Conservation (phyloP, 495 filamentous ascomycete species). For the Lasiosphaeriaceae sp. region DNA sequence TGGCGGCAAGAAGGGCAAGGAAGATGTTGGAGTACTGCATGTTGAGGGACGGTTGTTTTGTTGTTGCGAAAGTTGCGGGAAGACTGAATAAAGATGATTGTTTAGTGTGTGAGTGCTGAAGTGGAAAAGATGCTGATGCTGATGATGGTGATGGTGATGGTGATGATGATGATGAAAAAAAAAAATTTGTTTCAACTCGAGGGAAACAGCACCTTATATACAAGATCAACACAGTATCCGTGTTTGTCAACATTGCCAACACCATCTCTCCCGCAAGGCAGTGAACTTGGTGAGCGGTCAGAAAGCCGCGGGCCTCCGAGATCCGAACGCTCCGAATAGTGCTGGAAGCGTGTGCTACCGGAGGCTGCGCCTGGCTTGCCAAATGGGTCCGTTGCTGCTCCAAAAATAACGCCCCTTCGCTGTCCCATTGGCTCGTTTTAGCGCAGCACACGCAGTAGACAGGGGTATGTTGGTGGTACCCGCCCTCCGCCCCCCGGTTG, state of each 20-base stretch:
- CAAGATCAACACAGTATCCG: not conserved
- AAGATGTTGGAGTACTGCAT: conserved; percentile 5
- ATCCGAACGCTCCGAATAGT: not conserved
- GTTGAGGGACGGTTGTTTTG: conserved; percentile 1
- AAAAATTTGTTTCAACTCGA: not conserved
- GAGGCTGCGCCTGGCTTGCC: not conserved
- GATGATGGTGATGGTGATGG: not conserved
- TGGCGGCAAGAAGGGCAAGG: not conserved
- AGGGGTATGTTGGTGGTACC: too few relatives aligned
- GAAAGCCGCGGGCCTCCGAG: not conserved
- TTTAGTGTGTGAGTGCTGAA: not conserved
- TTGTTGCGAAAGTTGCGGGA: not conserved
- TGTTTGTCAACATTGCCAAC: not conserved
- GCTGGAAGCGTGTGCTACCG: not conserved
- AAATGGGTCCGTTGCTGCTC: too few relatives aligned
- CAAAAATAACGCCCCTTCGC: too few relatives aligned
- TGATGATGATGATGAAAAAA: conserved; percentile 4
- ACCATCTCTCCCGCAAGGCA: not conserved
- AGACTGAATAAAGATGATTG: not conserved
- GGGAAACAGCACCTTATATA: conserved; percentile 4
- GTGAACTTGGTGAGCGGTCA: not conserved
- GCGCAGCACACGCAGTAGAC: too few relatives aligned
- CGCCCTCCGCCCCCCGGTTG: too few relatives aligned
- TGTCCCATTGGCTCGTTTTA: too few relatives aligned
- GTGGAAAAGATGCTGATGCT: not conserved